phyloP scores from a whole-genome alignment of 2,329 filamentous ascomycete species.

The Pseudogymnoascus sp. region DNA sequence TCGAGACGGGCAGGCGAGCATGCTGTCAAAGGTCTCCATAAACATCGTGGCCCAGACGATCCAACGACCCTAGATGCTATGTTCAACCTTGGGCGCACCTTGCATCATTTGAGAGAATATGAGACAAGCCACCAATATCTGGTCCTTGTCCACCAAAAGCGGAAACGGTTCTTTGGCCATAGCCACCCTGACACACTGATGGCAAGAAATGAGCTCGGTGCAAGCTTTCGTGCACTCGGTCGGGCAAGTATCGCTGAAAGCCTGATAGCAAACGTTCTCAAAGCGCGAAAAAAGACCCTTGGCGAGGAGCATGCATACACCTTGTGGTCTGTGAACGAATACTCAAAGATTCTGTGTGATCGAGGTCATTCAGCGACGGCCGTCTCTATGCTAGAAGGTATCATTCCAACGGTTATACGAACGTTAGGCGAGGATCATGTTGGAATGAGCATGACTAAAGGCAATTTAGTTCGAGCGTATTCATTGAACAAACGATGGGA shows the following conservation, averaged over 20 bases:
- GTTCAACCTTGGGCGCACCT: conserved; percentile 26
- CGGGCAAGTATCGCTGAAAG: conserved; percentile 15
- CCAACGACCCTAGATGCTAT: conserved; percentile 26
- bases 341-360: conserved; percentile 27
- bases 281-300: conserved; percentile 15
- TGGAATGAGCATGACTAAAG: conserved; percentile 18
- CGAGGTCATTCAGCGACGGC: conserved; percentile 23
- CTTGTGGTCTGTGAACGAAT: conserved; percentile 28
- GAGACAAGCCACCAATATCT: conserved; percentile 18
- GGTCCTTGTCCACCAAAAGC: conserved; percentile 13
- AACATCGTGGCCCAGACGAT: conserved; percentile 19
- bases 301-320: conserved; percentile 31
- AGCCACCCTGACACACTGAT: conserved; percentile 24
- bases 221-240: background rate
- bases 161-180: conserved; percentile 19
- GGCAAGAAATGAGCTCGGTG: conserved; percentile 12
- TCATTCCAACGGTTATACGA: conserved; percentile 17
- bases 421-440: conserved; percentile 18
- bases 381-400: conserved; percentile 12
- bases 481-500: background rate
- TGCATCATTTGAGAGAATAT: conserved; percentile 18
- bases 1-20: conserved; percentile 14
- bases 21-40: conserved; percentile 9
- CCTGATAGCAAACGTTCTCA: conserved; percentile 18
- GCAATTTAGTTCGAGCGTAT: conserved; percentile 20